Evolutionary conservation across 257 asterid species (phyloP), one percentile per base, ranked within the genome.

Genomic region (Lantana camara): DNA sequence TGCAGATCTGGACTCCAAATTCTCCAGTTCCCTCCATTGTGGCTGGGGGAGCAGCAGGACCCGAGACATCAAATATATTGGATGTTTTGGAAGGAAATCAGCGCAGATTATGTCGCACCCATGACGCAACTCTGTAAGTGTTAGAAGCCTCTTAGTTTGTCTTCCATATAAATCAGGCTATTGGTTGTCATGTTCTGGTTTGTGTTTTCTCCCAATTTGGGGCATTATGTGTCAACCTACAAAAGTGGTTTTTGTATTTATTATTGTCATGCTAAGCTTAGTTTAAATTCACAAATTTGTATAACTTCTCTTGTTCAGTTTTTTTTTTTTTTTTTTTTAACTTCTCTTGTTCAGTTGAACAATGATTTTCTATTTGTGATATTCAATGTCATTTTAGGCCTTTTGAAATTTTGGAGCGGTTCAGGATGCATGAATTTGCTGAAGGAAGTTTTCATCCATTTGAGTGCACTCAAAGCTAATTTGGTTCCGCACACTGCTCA

Each of bases 391-490:
- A 37, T 53, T 62, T 64, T 81, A 94, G 99, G 96, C 98, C 99
- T 19, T 86, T 83, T 5, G 99, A 94, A 57, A 74, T 94, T 73
- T 79, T 91, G 81, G 99, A 90, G 77, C 89, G 85, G 70, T 85
- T 90, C 73, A 81, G 83, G 75, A 80, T 86, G 96, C 95, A 86
- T 13, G 98, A 88, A 77, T 85, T 86, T 69, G 82, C 96, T 22
- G 98, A 94, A 73, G 97, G 97, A 27, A 80, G 86, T 58, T 70
- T 88, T 60, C 97, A 90, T 77, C 98, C 96, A 52, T 86, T 94
- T 52, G 99, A 94, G 84, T 94, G 99, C 83, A 82, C 96, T 6
- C 99, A 94, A 73, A 90, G 91, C 85, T 93, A 73, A 81, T 64
- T 21, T 24, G 15, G 40, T 24, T 60, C 45, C 49, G 15, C 41